phyloP scores from a whole-genome alignment of 192 early-diverging fungal species.

The Mortierella alpina region DNA sequence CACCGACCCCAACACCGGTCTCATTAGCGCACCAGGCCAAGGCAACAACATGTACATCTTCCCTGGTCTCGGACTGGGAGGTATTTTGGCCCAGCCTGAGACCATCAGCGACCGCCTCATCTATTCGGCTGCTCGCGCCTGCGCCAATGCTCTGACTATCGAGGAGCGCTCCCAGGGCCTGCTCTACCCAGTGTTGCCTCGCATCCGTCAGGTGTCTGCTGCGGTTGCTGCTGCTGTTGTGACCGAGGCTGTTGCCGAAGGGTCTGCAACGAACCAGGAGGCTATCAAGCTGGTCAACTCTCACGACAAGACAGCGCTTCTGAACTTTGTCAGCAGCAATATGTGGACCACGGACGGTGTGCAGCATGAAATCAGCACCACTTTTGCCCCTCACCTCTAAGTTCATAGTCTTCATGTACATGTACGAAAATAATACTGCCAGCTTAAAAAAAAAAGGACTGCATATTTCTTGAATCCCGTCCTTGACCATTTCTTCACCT shows the following conservation, averaged over 20 bases:
- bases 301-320: slow-evolving; percentile 15
- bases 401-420: background rate
- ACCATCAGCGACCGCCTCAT: slow-evolving; percentile 86
- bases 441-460: slow-evolving; percentile 4
- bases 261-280: slow-evolving; percentile 61
- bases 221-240: slow-evolving; percentile 86
- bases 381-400: slow-evolving; percentile 45
- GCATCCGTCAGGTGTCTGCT: slow-evolving; percentile 88
- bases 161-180: slow-evolving; percentile 77
- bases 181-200: slow-evolving; percentile 86
- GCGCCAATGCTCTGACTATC: slow-evolving; percentile 76
- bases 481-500: background rate
- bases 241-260: slow-evolving; percentile 74
- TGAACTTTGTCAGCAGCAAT: slow-evolving; percentile 35
- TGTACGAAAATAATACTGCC: background rate
- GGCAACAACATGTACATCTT: slow-evolving; percentile 98
- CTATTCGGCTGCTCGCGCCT: slow-evolving; percentile 80
- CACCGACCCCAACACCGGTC: slow-evolving; percentile 69
- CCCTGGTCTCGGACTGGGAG: slow-evolving; percentile 93
- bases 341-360: slow-evolving; percentile 53
- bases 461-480: background rate
- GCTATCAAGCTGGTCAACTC: slow-evolving; percentile 59
- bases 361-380: slow-evolving; percentile 25
- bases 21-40: slow-evolving; percentile 77
- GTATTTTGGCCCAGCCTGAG: slow-evolving; percentile 76